These are phyloP conservation scores for Thelephora terrestris DNA, from an alignment of 1,284 basidiomycete genomes.

Conservation along the genomic window DNA sequence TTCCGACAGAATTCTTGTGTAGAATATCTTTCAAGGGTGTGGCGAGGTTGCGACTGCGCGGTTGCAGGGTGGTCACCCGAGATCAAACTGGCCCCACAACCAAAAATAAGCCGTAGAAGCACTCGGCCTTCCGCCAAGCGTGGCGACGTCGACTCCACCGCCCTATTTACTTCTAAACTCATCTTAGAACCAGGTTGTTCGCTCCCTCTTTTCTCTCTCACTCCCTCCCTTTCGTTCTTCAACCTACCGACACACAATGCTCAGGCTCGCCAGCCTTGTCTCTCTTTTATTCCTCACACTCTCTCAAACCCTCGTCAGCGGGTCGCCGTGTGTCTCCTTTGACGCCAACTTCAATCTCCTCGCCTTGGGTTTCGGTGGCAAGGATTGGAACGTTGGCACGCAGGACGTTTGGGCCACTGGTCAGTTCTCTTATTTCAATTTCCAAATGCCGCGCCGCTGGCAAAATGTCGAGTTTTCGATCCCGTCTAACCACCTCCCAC, in stretches of 20 bases:
- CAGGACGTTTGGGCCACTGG: slow-evolving; percentile 55
- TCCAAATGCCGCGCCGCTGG: not conserved
- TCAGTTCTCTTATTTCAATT: slow-evolving; percentile 18
- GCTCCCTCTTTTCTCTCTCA: too few species aligned
- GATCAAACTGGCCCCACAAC: too few species aligned
- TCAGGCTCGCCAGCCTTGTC: slow-evolving; percentile 36
- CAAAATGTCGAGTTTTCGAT: not conserved
- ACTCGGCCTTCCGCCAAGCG: too few species aligned
- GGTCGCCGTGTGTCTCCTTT: slow-evolving; percentile 56
- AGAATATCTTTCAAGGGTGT: too few species aligned
- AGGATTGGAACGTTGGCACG: slow-evolving; percentile 63
- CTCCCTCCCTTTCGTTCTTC: not conserved
- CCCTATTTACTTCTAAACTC: too few species aligned
- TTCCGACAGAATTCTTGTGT: too few species aligned
- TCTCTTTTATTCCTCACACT: slow-evolving; percentile 46
- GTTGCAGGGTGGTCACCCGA: too few species aligned
- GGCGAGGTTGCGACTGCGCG: too few species aligned
- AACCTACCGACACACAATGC: slow-evolving; percentile 22
- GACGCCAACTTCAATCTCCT: slow-evolving; percentile 62
- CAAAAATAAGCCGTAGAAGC: too few species aligned
- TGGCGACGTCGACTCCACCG: too few species aligned
- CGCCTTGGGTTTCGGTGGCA: slow-evolving; percentile 62
- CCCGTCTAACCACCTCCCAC: not conserved
- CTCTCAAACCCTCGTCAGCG: slow-evolving; percentile 25
- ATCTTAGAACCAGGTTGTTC: too few species aligned